These are phyloP conservation scores for Coemansia sp. DNA, from an alignment of 192 early-diverging fungal species.

Conservation along the genomic window DNA sequence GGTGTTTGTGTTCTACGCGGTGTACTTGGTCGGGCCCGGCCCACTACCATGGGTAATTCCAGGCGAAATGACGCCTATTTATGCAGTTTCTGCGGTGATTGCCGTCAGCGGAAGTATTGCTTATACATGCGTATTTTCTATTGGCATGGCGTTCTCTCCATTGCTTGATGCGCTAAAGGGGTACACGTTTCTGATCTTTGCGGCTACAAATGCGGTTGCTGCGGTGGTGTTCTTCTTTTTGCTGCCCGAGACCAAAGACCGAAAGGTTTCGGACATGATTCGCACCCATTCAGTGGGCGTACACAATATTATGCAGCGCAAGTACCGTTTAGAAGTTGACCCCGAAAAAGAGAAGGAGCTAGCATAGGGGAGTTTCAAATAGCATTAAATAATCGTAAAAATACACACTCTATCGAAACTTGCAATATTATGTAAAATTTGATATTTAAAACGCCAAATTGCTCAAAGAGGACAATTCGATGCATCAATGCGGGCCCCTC, in stretches of 20 bases:
- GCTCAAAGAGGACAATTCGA: background rate
- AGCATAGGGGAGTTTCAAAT: background rate
- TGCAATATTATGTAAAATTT: too few relatives aligned
- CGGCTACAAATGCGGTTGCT: constrained; percentile 55
- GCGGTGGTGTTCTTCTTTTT: constrained; percentile 58
- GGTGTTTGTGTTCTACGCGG: constrained; percentile 67
- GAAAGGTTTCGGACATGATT: constrained; percentile 58
- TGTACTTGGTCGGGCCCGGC: constrained; percentile 72
- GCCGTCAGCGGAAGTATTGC: constrained; percentile 65
- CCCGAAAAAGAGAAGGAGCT: background rate
- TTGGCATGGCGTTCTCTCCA: constrained; percentile 57
- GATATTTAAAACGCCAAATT: too few relatives aligned
- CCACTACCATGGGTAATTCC: constrained; percentile 76
- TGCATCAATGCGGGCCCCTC: background rate
- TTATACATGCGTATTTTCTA: constrained; percentile 57
- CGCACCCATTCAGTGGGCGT: constrained; percentile 41
- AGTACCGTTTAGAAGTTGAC: constrained; percentile 8
- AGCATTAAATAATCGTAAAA: too few relatives aligned
- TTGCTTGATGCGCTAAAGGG: constrained; percentile 37
- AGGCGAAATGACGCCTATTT: constrained; percentile 72
- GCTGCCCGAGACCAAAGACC: constrained; percentile 79
- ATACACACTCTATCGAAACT: too few relatives aligned
- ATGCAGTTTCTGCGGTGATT: constrained; percentile 63
- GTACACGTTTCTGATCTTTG: constrained; percentile 63
- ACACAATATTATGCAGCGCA: constrained; percentile 25